Conservation (phyloP, 1,284 basidiomycete species). For the Moniliophthora roreri region DNA sequence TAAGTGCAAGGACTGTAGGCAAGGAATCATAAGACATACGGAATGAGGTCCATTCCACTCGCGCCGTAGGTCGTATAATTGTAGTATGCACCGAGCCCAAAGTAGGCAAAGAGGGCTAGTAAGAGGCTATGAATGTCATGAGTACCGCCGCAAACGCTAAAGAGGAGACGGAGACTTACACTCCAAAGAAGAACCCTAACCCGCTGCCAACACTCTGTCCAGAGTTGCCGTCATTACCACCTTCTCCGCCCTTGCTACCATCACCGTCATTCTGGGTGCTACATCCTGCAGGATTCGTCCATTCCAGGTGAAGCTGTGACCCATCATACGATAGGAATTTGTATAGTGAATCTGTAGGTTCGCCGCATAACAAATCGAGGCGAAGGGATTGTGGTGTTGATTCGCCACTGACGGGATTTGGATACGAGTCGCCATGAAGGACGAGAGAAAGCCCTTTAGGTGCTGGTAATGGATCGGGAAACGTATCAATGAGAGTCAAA, state of each 20-base stretch:
- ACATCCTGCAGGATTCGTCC: conserved; percentile 58
- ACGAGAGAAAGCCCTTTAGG: conserved; percentile 55
- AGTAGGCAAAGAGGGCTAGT: conserved; percentile 66
- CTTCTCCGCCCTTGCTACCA: neutral
- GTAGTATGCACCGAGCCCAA: conserved; percentile 76
- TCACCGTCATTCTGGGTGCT: conserved; percentile 30
- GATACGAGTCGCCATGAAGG: conserved; percentile 64
- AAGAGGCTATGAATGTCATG: conserved; percentile 48
- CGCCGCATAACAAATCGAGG: conserved; percentile 58
- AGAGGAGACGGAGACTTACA: conserved; percentile 55
- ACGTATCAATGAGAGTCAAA: conserved; percentile 14
- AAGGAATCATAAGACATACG: conserved; percentile 46
- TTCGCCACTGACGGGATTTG: conserved; percentile 40
- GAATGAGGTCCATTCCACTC: conserved; percentile 75
- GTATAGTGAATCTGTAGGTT: conserved; percentile 40
- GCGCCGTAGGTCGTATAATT: conserved; percentile 85
- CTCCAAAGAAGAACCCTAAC: conserved; percentile 79
- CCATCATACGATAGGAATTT: conserved; percentile 62
- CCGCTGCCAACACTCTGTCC: conserved; percentile 63
- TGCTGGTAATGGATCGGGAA: conserved; percentile 29
- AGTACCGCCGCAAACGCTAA: neutral
- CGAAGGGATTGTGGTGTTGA: conserved; percentile 55
- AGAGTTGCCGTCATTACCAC: conserved; percentile 26
- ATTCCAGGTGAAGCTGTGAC: conserved; percentile 52
- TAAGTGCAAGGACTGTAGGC: neutral